A percentile compares a stretch with the other conserved stretches of the same genome.
phyloP scores from a whole-genome alignment of 805 yeast species.

The Zygotorulaspora chibaensis region DNA sequence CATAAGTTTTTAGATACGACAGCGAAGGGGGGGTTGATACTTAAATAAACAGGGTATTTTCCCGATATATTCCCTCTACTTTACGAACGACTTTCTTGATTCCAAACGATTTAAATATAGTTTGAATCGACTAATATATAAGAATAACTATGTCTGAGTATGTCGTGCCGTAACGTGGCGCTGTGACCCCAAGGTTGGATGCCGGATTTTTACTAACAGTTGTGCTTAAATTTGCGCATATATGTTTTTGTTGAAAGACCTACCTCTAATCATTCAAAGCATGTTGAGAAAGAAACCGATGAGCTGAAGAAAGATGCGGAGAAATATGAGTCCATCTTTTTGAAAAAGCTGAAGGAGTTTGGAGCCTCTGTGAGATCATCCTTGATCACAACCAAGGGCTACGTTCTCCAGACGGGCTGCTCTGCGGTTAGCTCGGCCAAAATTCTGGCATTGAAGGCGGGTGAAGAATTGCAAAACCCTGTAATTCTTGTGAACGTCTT shows the following conservation, averaged over 20 bases:
- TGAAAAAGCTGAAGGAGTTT: constrained; percentile 2
- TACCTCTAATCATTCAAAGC: constrained; percentile 8
- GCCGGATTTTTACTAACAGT: constrained; percentile 7
- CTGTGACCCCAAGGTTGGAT: not conserved
- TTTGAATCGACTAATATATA: not conserved
- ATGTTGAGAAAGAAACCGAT: constrained; percentile 22
- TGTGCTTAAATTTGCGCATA: constrained; percentile 12
- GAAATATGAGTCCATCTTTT: constrained; percentile 13
- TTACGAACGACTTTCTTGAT: too few species aligned
- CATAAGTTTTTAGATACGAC: not conserved
- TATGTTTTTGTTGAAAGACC: constrained; percentile 16
- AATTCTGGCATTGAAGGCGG: constrained; percentile 8
- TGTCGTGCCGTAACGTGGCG: not conserved
- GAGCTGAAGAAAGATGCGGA: constrained; percentile 29
- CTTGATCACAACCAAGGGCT: constrained; percentile 1
- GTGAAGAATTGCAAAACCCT: constrained; percentile 53
- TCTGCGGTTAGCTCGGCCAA: constrained; percentile 22
- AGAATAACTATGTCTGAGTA: constrained; percentile 14
- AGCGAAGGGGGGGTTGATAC: not conserved
- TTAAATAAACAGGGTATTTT: not conserved
- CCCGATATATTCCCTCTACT: not conserved
- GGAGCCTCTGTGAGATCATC: constrained; percentile 10
- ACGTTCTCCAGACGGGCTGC: constrained; percentile 2
- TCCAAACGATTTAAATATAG: not conserved
- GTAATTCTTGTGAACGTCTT: constrained; percentile 53